Base-by-base conservation (phyloP, 2,329 filamentous ascomycete species). In the Fusarium sp. region DNA sequence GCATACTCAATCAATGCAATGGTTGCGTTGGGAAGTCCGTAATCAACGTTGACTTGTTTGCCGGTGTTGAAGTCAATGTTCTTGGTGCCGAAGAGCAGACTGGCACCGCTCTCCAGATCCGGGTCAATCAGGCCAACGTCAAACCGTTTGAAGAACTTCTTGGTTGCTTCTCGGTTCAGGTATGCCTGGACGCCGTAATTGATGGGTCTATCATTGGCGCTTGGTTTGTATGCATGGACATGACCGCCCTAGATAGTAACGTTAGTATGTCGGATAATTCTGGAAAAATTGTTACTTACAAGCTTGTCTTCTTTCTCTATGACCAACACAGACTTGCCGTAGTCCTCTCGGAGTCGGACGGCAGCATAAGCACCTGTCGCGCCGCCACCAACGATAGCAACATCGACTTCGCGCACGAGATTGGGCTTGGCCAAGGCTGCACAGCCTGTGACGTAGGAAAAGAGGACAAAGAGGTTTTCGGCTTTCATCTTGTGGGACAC, bases 261-360 rank as follows among this genome's bases (percentile, higher is more conserved):
- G 9, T 69, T 7, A 65, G 63, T 12, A 34, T 5, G 3, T 1
- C 1, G 0, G 20, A 32, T 6, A 6, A 1, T 1, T 5, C 11
- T 16, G 5, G 5, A 2, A 4, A 6, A 0, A 1, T 11, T 20
- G 7, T 6, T 0, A 41, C 66, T 30, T 1, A 69, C 66, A 4
- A 69, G 65, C 18, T 29, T 65, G n/a, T 57, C 22, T 9, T 60
- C 18, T 16, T 73, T 72, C 53, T 72, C 70, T 32, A 72, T 69
- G 3, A 72, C 67, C 3, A 72, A n/a, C 12, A 72, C 64, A 0
- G 34, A 61, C 45, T 69, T 71, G 6, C 49, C 42, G 6, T 64
- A 72, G 1, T 70, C 67, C 9, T 73, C 67, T 14, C 68, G 65
- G 25, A 72, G 70, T n/a, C 61, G 44, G 27, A 72, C 70, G 16